Conservation (phyloP, 345 rosid genomes). For the Gossypium raimondii region DNA sequence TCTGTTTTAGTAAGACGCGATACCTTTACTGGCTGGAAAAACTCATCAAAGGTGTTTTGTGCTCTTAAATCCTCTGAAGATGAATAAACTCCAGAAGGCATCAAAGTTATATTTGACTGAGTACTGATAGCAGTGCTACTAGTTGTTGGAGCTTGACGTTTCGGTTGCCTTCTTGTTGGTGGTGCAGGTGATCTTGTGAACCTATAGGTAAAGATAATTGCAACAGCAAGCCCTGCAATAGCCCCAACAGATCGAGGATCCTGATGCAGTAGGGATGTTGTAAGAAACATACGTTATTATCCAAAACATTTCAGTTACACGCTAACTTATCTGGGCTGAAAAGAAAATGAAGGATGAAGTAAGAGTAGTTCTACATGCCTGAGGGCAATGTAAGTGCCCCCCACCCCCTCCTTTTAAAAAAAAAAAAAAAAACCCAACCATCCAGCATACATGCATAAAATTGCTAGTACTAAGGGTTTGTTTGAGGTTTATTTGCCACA, state of each 20-base stretch:
- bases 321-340: not conserved
- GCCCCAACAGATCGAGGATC: slow-evolving; percentile 91
- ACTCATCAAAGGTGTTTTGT: slow-evolving; percentile 69
- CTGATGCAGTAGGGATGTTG: slow-evolving; percentile 30
- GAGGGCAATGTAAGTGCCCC: not conserved
- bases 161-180: slow-evolving; percentile 67
- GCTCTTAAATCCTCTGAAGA: slow-evolving; percentile 56
- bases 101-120: slow-evolving; percentile 37
- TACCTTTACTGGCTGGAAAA: slow-evolving; percentile 79
- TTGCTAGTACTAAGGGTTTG: no score
- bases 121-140: slow-evolving; percentile 42
- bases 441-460: no score
- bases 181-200: slow-evolving; percentile 63
- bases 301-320: not conserved
- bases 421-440: no score
- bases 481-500: no score
- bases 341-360: not conserved
- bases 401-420: no score
- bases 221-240: slow-evolving; percentile 90
- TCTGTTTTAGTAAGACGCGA: not conserved
- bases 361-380: not conserved
- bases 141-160: slow-evolving; percentile 51
- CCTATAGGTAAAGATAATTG: slow-evolving; percentile 80
- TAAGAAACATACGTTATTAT: slow-evolving; percentile 15
- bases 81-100: slow-evolving; percentile 41